Evolutionary conservation across 768 basidiomycete species (phyloP).

Genomic region (Tricholoma matsutake): DNA sequence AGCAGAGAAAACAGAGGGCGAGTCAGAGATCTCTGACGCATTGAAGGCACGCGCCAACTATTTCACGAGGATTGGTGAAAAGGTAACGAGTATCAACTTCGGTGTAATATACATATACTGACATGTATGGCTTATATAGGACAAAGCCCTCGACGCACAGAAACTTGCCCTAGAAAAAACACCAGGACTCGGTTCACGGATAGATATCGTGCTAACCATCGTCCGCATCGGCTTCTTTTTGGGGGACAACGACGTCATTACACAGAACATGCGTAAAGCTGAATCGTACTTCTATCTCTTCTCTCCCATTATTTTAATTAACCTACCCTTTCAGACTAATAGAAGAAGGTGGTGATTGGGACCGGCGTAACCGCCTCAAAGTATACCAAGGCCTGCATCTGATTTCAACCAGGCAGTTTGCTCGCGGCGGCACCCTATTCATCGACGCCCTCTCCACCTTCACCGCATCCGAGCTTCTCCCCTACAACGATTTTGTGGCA

Average conservation of each 20-base stretch:
- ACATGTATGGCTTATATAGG: constrained; percentile 39
- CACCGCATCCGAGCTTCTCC: constrained; percentile 85
- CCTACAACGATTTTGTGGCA: constrained; percentile 88
- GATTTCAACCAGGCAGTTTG: constrained; percentile 89
- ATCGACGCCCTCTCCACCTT: constrained; percentile 93
- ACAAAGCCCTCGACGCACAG: constrained; percentile 77
- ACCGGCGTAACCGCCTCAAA: constrained; percentile 92
- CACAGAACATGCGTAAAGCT: constrained; percentile 69
- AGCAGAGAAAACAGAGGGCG: constrained; percentile 88
- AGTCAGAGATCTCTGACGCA: constrained; percentile 89
- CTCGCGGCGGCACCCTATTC: constrained; percentile 78
- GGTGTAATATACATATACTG: neutral
- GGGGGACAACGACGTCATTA: constrained; percentile 70
- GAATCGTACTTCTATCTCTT: constrained; percentile 56
- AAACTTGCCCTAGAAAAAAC: constrained; percentile 87
- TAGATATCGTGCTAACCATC: constrained; percentile 88
- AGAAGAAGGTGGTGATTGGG: constrained; percentile 98
- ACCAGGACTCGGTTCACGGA: constrained; percentile 87
- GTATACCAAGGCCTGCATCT: constrained; percentile 89
- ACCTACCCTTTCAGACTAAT: constrained; percentile 58
- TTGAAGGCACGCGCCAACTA: constrained; percentile 83
- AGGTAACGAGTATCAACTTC: constrained; percentile 36
- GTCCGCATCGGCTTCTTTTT: constrained; percentile 92
- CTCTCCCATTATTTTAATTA: neutral
- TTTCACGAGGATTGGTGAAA: constrained; percentile 87